phyloP scores from a whole-genome alignment of 2,329 filamentous ascomycete genomes.

The Trichophyton mentagrophytes region DNA sequence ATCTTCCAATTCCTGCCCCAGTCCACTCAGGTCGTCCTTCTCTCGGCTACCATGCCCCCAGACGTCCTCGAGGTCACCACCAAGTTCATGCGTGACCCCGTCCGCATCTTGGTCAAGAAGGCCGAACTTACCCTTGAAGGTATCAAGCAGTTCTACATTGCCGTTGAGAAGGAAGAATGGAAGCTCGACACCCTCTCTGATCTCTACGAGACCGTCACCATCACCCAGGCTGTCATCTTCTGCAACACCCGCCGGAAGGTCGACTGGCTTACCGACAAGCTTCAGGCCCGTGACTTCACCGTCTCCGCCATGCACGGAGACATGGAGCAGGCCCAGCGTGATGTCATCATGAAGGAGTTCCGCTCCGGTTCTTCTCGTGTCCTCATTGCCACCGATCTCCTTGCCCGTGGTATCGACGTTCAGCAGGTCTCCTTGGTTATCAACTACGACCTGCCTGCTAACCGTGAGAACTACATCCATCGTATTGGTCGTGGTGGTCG shows the following conservation, averaged over 20 bases:
- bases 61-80: conserved; percentile 98
- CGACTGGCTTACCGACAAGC: conserved; percentile 99
- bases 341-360: conserved; percentile 99
- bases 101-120: conserved; percentile 99
- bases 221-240: conserved; percentile 99
- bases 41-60: conserved; percentile 97
- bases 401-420: conserved; percentile 96
- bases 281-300: conserved; percentile 97
- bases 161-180: conserved; percentile 99
- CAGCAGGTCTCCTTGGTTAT: conserved; percentile 97
- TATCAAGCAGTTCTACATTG: conserved; percentile 99
- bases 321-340: conserved; percentile 95
- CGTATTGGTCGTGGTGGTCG: conserved; percentile 90
- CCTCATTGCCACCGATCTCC: conserved; percentile 92
- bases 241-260: conserved; percentile 99
- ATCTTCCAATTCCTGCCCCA: conserved; percentile 98
- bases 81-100: conserved; percentile 99
- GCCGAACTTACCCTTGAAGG: conserved; percentile 98
- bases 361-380: conserved; percentile 91
- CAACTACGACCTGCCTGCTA: conserved; percentile 96
- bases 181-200: conserved; percentile 98
- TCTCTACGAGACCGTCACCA: conserved; percentile 98
- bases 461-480: conserved; percentile 99
- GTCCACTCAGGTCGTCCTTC: conserved; percentile 93
- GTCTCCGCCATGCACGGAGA: conserved; percentile 98